phyloP scores from a whole-genome alignment of 495 filamentous ascomycete genomes.

The Penicillium odoratum region DNA sequence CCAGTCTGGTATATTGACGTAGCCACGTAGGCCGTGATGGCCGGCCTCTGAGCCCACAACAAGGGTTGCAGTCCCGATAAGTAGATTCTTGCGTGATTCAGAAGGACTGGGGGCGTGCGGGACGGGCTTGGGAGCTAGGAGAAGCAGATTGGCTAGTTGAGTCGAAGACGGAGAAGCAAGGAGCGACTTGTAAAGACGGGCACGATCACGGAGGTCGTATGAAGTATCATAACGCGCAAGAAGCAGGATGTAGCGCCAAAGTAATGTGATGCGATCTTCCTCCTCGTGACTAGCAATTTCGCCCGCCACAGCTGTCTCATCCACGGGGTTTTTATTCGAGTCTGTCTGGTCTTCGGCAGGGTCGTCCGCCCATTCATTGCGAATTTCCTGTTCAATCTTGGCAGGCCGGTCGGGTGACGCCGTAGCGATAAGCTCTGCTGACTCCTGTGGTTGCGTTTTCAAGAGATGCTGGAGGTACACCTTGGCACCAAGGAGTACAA shows the following conservation, averaged over 20 bases:
- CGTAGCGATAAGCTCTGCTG: slow-evolving; percentile 6
- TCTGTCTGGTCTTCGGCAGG: slow-evolving; percentile 35
- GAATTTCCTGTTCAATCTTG: slow-evolving; percentile 22
- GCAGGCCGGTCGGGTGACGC: slow-evolving; percentile 8
- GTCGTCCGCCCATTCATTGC: slow-evolving; percentile 45
- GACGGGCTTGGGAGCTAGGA: slow-evolving; percentile 91
- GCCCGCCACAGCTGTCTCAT: slow-evolving; percentile 28
- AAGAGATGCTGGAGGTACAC: slow-evolving; percentile 84
- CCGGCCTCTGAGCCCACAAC: slow-evolving; percentile 76
- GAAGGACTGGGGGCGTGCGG: slow-evolving; percentile 84
- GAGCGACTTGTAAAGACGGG: slow-evolving; percentile 81
- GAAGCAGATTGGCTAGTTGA: slow-evolving; percentile 83
- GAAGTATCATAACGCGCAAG: slow-evolving; percentile 89
- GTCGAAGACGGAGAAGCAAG: slow-evolving; percentile 70
- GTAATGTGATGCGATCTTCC: slow-evolving; percentile 63
- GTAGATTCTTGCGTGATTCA: slow-evolving; percentile 70
- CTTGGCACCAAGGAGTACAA: slow-evolving; percentile 88
- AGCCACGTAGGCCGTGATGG: slow-evolving; percentile 69
- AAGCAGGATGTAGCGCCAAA: slow-evolving; percentile 83
- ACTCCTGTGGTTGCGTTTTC: slow-evolving; percentile 51
- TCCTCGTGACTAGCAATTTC: slow-evolving; percentile 39
- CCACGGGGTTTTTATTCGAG: slow-evolving; percentile 16
- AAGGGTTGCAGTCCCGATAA: slow-evolving; percentile 80
- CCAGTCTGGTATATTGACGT: slow-evolving; percentile 80
- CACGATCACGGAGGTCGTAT: slow-evolving; percentile 90